Conservation (phyloP, 2,329 filamentous ascomycete genomes). For the Fusarium ramigenum region DNA sequence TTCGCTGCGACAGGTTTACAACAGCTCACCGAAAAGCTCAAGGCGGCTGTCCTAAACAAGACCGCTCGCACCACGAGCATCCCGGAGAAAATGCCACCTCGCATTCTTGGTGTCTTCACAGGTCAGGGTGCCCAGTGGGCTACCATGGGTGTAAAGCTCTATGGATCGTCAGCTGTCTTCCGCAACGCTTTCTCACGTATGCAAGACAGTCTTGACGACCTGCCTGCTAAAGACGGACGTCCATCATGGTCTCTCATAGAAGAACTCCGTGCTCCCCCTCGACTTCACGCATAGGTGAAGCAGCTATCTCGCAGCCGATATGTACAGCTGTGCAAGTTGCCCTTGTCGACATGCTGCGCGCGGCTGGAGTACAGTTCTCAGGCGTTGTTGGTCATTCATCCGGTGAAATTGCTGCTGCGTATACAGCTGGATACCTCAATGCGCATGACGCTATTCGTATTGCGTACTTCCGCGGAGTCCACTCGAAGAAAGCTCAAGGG, state of each 20-base stretch:
- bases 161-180: not conserved
- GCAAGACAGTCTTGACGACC: not conserved
- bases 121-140: conserved; percentile 1
- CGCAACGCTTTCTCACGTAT: not conserved
- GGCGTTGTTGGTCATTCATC: not conserved
- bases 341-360: not conserved
- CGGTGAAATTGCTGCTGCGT: not conserved
- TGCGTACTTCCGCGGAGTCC: not conserved
- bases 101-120: not conserved
- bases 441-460: not conserved
- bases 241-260: not conserved
- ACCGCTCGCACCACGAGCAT: not conserved
- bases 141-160: not conserved
- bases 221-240: not conserved
- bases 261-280: not conserved
- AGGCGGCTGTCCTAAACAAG: not conserved
- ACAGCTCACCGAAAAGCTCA: not conserved
- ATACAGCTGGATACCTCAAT: not conserved
- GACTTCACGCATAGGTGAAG: not conserved
- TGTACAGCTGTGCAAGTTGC: not conserved
- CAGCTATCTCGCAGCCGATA: not conserved
- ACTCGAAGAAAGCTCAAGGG: not conserved
- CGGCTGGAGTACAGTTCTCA: not conserved
- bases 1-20: not conserved
- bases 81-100: not conserved